Evolutionary conservation across 176 grass and related monocot genomes (phyloP), one percentile per base, ranked within the genome.

Genomic region (Musa beccarii): DNA sequence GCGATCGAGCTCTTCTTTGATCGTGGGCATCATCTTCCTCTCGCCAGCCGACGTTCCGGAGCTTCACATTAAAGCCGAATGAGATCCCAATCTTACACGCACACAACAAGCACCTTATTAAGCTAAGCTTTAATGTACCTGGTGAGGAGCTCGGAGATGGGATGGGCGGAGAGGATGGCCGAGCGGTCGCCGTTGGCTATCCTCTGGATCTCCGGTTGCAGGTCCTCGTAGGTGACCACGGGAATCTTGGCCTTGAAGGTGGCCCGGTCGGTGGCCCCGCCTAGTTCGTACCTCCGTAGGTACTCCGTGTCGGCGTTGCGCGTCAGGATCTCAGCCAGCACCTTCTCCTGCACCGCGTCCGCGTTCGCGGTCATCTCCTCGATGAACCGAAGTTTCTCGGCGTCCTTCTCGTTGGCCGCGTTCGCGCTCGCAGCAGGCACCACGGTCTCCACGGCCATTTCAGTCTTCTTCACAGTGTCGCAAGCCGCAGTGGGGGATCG

Each of bases 71-170:
- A 54, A 8, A 77, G 12, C n/a, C 21, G 67, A 53, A 26, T n/a
- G 68, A 53, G n/a, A 9, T 14, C 16, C 10, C 9, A 53, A 14
- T 65, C 12, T 53, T 16, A 9, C 22, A 63, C 17, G 19, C 6
- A 68, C 8, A 54, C n/a, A 78, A 24, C 51, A 68, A 17, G 23
- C 49, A 52, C 11, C n/a, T 51, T 23, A 52, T 22, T 52, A 1
- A 8, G 26, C 34, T 51, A 29, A 13, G 21, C 1, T 34, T 43
- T 34, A 52, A 49, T 66, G 71, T 66, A 86, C 84, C 84, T 93
- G 52, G 94, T 98, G 80, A 98, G 94, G 77, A 98, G 91, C 90
- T 98, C 94, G 10, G 94, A 91, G 72, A 98, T 92, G 16, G 94
- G 94, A 75, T 91, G 86, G 0, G 88, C 74, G 6, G 90, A 98